These are phyloP conservation scores for Hylodesmum podocarpum DNA, from an alignment of 306 rosid species.

Conservation along the genomic window DNA sequence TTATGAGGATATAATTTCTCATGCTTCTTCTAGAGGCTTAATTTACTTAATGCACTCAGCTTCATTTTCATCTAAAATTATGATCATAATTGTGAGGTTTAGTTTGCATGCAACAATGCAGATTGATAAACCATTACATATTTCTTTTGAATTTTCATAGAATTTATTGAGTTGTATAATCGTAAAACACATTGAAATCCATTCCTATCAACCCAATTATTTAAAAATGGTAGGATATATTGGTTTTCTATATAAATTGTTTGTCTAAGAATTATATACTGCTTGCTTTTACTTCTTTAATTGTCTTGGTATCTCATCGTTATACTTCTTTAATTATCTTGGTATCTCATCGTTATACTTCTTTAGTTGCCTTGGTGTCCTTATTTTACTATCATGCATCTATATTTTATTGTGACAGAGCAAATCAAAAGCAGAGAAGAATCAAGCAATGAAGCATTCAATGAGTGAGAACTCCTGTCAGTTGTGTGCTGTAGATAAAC, in stretches of 20 bases:
- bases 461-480: constrained; percentile 99
- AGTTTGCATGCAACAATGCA: not conserved
- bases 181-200: constrained; percentile 38
- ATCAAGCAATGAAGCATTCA: constrained; percentile 89
- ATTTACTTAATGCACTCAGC: not conserved
- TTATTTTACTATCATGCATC: not conserved
- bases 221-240: constrained; percentile 17
- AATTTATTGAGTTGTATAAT: constrained; percentile 58
- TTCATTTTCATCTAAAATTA: not conserved
- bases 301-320: not conserved
- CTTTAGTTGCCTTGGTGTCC: no score
- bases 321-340: not conserved
- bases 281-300: not conserved
- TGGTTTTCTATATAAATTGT: constrained; percentile 3
- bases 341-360: no score
- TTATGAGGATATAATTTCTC: not conserved
- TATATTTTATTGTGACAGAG: constrained; percentile 55
- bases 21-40: not conserved
- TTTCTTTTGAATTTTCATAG: constrained; percentile 54
- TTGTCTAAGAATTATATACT: not conserved
- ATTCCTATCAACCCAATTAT: not conserved
- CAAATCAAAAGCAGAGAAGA: constrained; percentile 95
- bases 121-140: not conserved
- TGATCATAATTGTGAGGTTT: not conserved
- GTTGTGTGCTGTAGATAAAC: constrained; percentile 97